phyloP scores from a whole-genome alignment of 2,329 filamentous ascomycete species.

The Myotisia sp. region DNA sequence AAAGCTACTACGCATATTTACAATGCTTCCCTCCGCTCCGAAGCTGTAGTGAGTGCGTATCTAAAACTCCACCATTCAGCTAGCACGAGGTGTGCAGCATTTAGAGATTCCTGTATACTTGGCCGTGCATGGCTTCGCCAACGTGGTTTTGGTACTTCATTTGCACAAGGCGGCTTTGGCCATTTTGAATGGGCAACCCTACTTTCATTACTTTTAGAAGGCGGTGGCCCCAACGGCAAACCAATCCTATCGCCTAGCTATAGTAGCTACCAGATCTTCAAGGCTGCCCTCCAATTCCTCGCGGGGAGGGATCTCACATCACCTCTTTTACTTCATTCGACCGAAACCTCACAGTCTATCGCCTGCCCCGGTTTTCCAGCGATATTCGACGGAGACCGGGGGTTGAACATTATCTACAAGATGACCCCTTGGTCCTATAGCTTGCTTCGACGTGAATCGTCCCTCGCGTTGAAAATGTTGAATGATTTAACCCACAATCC shows the following conservation, averaged over 20 bases:
- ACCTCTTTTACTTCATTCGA: slow-evolving; percentile 38
- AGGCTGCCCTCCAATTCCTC: slow-evolving; percentile 79
- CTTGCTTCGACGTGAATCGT: slow-evolving; percentile 59
- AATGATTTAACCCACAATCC: slow-evolving; percentile 61
- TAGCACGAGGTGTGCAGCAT: slow-evolving; percentile 54
- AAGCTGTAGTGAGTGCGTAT: slow-evolving; percentile 59
- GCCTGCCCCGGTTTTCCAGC: slow-evolving; percentile 45
- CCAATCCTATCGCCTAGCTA: slow-evolving; percentile 63
- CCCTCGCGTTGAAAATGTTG: slow-evolving; percentile 57
- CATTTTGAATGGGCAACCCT: slow-evolving; percentile 82
- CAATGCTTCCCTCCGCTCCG: slow-evolving; percentile 70
- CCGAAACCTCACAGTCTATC: slow-evolving; percentile 14
- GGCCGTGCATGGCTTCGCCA: slow-evolving; percentile 83
- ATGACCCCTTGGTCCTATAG: slow-evolving; percentile 76
- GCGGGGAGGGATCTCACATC: slow-evolving; percentile 59
- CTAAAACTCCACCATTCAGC: slow-evolving; percentile 60
- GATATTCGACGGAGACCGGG: slow-evolving; percentile 60
- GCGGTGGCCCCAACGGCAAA: slow-evolving; percentile 57
- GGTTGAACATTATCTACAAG: slow-evolving; percentile 76
- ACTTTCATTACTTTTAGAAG: slow-evolving; percentile 64
- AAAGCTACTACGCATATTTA: slow-evolving; percentile 62
- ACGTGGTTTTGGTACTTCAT: slow-evolving; percentile 57
- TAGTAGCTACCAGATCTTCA: slow-evolving; percentile 88
- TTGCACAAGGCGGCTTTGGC: slow-evolving; percentile 74
- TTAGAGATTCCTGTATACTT: slow-evolving; percentile 70